Evolutionary conservation across 2,329 filamentous ascomycete species (phyloP), one percentile per base, ranked within the genome.

Genomic region (Fusarium sarcochroum): DNA sequence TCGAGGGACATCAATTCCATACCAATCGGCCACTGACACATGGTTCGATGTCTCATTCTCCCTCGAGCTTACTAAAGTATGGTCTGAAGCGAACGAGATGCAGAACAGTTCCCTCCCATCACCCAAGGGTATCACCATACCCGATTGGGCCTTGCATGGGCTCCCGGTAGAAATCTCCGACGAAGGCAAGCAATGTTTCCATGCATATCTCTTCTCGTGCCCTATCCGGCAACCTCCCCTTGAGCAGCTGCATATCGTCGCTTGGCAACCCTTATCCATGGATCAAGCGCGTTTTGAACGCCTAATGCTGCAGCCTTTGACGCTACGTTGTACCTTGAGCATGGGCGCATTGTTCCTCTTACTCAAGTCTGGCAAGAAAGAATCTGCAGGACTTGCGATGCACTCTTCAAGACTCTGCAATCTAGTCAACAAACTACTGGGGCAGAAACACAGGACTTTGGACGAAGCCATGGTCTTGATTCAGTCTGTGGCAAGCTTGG

Each of bases 381-480:
- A 53, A 18, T 15, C 20, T 3, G 42, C 42, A 17, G 56, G 56
- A 21, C 47, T 59, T 25, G 20, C 49, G 2, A 59, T 59, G 56
- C 56, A 59, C n/a, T 47, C 41, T 25, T 49, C 56, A 13, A 59
- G 42, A 9, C 35, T 59, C 2, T 59, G 56, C 5, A 42, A 41
- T 3, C 35, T 59, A n/a, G 56, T 53, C 27, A 59, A 59, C 48
- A 85, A 85, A 9, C 9, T 59, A 11, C 5, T 59, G 5, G 50
- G 35, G 1, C 47, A 59, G 8, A 40, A 20, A 2, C 41, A 20
- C 49, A 47, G 15, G 30, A 30, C 18, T 32, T 34, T 47, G 14
- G 44, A 46, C 18, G 53, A 59, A 11, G 46, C 20, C 2, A 17
- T 54, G 4, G 30, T 59, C 6, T 11, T 53, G 25, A 47, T 59